Conservation (phyloP, 1,139 yeast species). For the Suhomyces ambrosiae region DNA sequence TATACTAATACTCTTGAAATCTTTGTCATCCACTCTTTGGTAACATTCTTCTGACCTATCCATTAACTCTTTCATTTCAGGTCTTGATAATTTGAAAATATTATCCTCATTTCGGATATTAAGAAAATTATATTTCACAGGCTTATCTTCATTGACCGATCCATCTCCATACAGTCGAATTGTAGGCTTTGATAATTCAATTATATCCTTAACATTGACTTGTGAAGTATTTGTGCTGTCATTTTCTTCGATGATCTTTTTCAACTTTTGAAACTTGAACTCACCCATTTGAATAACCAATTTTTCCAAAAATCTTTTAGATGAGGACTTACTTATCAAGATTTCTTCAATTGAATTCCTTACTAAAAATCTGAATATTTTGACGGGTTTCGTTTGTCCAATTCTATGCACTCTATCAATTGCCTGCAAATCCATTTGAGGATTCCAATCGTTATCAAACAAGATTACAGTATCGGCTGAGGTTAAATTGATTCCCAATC, state of each 20-base stretch:
- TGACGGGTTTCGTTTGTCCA: conserved; percentile 84
- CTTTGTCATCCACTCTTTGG: conserved; percentile 19
- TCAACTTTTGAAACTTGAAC: conserved; percentile 55
- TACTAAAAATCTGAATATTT: conserved; percentile 75
- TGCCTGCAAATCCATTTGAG: conserved; percentile 94
- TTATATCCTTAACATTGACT: conserved; percentile 28
- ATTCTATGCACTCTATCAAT: conserved; percentile 94
- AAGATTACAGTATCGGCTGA: conserved; percentile 89
- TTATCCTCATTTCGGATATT: neutral
- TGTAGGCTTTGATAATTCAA: conserved; percentile 31
- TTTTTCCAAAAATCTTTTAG: conserved; percentile 78
- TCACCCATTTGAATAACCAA: conserved; percentile 84
- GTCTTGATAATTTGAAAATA: conserved; percentile 23
- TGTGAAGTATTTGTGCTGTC: conserved; percentile 15
- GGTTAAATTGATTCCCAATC: conserved; percentile 83
- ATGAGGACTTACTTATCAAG: conserved; percentile 71
- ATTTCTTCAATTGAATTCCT: conserved; percentile 82
- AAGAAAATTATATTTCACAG: conserved; percentile 2
- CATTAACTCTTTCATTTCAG: conserved; percentile 54
- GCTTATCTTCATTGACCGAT: conserved; percentile 2
- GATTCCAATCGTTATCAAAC: conserved; percentile 96
- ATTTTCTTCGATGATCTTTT: conserved; percentile 23
- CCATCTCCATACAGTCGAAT: conserved; percentile 9
- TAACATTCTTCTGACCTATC: conserved; percentile 57
- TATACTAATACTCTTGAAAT: conserved; percentile 47